Conservation (phyloP, 192 early-diverging fungal genomes). For the Umbelopsis vinacea region DNA sequence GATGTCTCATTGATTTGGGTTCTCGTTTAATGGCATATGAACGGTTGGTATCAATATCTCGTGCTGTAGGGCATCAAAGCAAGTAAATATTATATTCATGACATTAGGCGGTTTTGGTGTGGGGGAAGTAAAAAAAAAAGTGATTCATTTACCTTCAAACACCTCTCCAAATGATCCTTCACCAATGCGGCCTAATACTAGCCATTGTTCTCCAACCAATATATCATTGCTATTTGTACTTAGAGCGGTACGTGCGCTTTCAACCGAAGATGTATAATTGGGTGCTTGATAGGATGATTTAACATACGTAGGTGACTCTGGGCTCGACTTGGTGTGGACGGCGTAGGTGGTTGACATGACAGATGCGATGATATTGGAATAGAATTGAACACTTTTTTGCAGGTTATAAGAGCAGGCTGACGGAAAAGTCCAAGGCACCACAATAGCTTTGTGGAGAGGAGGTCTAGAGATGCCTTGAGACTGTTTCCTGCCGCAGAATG, state of each 20-base stretch:
- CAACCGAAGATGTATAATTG: conserved; percentile 10
- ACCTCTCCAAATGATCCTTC: conserved; percentile 69
- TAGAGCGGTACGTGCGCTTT: conserved; percentile 24
- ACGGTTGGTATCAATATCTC: conserved; percentile 45
- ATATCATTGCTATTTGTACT: conserved; percentile 30
- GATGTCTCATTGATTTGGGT: conserved; percentile 37
- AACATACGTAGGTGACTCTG: conserved; percentile 9
- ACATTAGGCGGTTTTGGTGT: not conserved
- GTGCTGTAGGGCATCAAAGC: conserved; percentile 36
- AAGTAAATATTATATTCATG: not conserved
- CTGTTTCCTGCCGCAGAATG: conserved; percentile 20
- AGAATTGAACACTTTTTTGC: not conserved
- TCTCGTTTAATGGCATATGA: conserved; percentile 62
- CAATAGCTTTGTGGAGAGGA: not conserved
- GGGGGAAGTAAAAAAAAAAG: too few species aligned
- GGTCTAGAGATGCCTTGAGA: conserved; percentile 15
- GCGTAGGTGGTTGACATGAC: conserved; percentile 7
- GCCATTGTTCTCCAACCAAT: conserved; percentile 56
- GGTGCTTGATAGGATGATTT: conserved; percentile 16
- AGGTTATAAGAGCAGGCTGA: conserved; percentile 18
- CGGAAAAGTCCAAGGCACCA: conserved; percentile 25
- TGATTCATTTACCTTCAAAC: conserved; percentile 52
- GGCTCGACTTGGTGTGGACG: not conserved
- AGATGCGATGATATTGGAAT: not conserved
- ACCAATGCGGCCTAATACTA: conserved; percentile 59